Conservation (phyloP, 768 basidiomycete genomes). For the Favolaschia claudopus region DNA sequence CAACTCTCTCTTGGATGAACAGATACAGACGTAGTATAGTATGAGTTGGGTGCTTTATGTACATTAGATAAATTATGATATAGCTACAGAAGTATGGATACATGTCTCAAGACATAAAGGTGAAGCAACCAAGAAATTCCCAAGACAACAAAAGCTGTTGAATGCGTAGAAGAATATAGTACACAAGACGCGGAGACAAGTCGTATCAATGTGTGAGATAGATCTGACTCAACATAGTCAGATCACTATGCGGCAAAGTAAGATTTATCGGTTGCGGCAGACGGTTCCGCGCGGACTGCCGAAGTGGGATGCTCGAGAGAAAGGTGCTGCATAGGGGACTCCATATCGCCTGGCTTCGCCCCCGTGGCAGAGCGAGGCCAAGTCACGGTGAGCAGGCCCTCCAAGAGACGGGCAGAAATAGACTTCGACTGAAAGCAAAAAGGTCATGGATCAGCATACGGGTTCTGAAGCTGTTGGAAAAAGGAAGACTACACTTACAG, state of each 20-base stretch:
- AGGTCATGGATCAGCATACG: slow-evolving; percentile 32
- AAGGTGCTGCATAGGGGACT: neutral
- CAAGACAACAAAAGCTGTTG: slow-evolving; percentile 1
- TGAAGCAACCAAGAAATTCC: neutral
- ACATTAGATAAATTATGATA: too few species aligned
- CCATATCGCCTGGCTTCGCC: neutral
- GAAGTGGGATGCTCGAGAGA: slow-evolving; percentile 19
- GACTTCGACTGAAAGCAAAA: slow-evolving; percentile 42
- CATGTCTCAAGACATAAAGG: slow-evolving; percentile 1
- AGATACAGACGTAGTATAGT: too few species aligned
- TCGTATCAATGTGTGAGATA: too few species aligned
- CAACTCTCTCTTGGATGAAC: too few species aligned
- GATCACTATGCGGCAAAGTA: neutral
- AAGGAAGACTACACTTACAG: slow-evolving; percentile 36
- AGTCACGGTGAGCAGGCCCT: slow-evolving; percentile 52
- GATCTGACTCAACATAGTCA: slow-evolving; percentile 2
- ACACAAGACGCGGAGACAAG: too few species aligned
- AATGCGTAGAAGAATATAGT: too few species aligned
- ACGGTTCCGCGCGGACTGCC: slow-evolving; percentile 23
- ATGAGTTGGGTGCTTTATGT: too few species aligned
- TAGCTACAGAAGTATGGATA: neutral
- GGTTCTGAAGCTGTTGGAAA: neutral
- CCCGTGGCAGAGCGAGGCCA: slow-evolving; percentile 43
- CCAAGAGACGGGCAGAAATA: slow-evolving; percentile 42
- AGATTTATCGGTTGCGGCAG: neutral